Conservation (phyloP, 805 yeast species). For the Lachancea sp. region DNA sequence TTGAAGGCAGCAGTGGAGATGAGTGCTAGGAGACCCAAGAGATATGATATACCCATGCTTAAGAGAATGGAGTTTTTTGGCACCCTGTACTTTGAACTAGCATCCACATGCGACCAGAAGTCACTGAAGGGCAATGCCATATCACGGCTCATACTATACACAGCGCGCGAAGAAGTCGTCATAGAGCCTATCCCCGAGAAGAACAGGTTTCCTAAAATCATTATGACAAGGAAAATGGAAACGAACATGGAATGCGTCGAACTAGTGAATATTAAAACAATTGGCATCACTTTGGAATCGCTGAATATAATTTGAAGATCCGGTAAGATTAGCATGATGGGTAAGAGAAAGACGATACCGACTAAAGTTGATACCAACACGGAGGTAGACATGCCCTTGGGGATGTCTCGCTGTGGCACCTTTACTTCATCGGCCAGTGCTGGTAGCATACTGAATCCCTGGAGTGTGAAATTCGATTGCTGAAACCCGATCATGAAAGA, state of each 20-base stretch:
- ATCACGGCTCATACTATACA: conserved; percentile 77
- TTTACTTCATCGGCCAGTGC: conserved; percentile 79
- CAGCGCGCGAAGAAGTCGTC: conserved; percentile 78
- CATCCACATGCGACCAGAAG: conserved; percentile 61
- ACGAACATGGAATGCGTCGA: conserved; percentile 64
- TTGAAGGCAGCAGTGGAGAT: conserved; percentile 70
- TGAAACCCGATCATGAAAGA: conserved; percentile 75
- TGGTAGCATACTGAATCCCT: conserved; percentile 77
- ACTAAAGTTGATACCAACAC: conserved; percentile 59
- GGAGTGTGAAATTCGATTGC: conserved; percentile 70
- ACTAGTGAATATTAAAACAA: conserved; percentile 65
- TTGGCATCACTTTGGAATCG: conserved; percentile 64
- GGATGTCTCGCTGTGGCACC: conserved; percentile 65
- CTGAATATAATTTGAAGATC: conserved; percentile 52
- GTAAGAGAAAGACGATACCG: conserved; percentile 67
- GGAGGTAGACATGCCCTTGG: conserved; percentile 63
- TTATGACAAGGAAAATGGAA: conserved; percentile 59
- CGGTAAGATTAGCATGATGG: conserved; percentile 66
- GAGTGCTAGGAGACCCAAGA: conserved; percentile 59
- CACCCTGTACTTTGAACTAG: conserved; percentile 46
- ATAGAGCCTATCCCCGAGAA: conserved; percentile 76
- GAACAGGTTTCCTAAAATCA: conserved; percentile 61
- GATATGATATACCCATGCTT: conserved; percentile 54
- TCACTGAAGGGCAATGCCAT: conserved; percentile 66
- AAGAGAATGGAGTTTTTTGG: conserved; percentile 66